Evolutionary conservation across 208 protist genomes (phyloP).

Genomic region (Naegleria gruberi): DNA sequence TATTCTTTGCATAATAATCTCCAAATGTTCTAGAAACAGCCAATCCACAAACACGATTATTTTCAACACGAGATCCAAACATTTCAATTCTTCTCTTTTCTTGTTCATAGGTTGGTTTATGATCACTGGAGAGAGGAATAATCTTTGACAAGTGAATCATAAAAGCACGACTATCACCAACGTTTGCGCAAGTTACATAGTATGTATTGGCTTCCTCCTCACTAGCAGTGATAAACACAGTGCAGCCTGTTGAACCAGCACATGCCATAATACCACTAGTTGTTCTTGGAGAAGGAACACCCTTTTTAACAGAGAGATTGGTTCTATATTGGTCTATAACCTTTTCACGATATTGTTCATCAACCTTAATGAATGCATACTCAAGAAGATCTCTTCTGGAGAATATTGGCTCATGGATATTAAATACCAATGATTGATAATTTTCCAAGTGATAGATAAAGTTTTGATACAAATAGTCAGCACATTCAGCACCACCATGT

Average conservation of each 20-base stretch:
- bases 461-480: neutral
- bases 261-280: neutral
- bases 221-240: neutral
- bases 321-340: neutral
- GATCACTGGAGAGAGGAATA: neutral
- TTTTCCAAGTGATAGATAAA: neutral
- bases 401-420: neutral
- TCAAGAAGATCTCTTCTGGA: neutral
- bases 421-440: neutral
- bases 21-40: neutral
- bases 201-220: neutral
- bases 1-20: slow-evolving; percentile 4
- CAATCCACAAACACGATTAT: neutral
- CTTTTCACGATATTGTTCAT: neutral
- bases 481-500: neutral
- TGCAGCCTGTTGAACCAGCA: neutral
- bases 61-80: neutral
- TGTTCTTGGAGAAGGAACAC: neutral
- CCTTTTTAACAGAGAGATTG: neutral
- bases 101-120: neutral
- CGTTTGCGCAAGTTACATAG: neutral
- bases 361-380: neutral
- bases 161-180: neutral
- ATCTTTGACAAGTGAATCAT: neutral
- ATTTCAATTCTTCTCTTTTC: neutral